A percentile compares a stretch with the other conserved stretches of the same genome.
phyloP scores from a whole-genome alignment of 345 rosid genomes.

The Erodium maritimum region DNA sequence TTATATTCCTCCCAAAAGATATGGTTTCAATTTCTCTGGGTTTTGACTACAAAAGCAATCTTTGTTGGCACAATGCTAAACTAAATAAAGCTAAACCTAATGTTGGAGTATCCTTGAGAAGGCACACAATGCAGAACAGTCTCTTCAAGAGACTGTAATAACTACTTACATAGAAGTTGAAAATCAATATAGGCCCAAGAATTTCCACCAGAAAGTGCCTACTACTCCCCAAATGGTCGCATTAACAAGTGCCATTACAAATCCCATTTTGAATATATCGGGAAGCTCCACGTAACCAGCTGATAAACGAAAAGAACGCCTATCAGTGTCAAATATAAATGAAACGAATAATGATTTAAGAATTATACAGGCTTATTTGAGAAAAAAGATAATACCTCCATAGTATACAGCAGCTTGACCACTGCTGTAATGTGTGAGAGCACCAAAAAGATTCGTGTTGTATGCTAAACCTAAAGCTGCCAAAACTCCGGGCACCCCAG shows the following conservation, averaged over 20 bases:
- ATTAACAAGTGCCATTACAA: slow-evolving; percentile 69
- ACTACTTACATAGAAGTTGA: not conserved
- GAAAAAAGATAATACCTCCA: slow-evolving; percentile 48
- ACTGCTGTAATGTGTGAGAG: slow-evolving; percentile 89
- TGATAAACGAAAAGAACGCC: slow-evolving; percentile 17
- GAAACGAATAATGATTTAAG: no score
- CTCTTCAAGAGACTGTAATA: no score
- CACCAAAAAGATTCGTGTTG: slow-evolving; percentile 87
- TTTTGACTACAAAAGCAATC: not conserved
- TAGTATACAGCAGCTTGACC: slow-evolving; percentile 97
- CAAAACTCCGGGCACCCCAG: slow-evolving; percentile 69
- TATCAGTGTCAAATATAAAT: slow-evolving; percentile 11
- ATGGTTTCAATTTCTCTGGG: no score
- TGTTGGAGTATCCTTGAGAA: no score
- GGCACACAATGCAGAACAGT: not conserved
- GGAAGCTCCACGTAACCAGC: slow-evolving; percentile 89
- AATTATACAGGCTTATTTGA: no score
- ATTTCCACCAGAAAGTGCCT: slow-evolving; percentile 93
- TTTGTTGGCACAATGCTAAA: no score
- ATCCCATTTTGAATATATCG: slow-evolving; percentile 78
- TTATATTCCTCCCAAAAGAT: no score
- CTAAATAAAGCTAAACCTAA: no score
- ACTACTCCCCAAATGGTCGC: slow-evolving; percentile 74
- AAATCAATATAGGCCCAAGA: slow-evolving; percentile 77
- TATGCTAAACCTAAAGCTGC: slow-evolving; percentile 85